Conservation (phyloP, 108 stramenopile genomes). For the Schizochytrium sp. region DNA sequence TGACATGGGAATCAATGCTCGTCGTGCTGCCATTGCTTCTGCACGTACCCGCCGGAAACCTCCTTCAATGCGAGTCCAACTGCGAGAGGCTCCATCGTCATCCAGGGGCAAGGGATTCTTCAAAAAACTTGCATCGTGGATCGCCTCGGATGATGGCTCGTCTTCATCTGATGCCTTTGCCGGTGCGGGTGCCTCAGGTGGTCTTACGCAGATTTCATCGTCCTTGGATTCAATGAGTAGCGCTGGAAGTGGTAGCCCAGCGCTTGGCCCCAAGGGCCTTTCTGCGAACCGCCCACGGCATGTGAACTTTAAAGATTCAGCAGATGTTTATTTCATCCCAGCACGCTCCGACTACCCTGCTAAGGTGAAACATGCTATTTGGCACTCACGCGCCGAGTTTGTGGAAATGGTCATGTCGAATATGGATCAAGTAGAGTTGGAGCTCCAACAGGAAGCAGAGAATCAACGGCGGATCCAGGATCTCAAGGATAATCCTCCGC, state of each 20-base stretch:
- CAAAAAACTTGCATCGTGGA: conserved; percentile 41
- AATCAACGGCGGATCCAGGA: conserved; percentile 32
- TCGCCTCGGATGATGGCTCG: conserved; percentile 26
- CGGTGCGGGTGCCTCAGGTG: background rate
- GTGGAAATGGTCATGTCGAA: conserved; percentile 59
- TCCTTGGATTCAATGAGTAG: background rate
- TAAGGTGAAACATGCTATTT: conserved; percentile 3
- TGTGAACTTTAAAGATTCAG: conserved; percentile 14
- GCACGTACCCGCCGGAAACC: conserved; percentile 25
- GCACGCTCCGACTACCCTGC: conserved; percentile 25
- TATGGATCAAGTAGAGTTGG: conserved; percentile 54
- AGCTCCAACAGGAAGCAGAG: conserved; percentile 52
- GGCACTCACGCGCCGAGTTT: conserved; percentile 57
- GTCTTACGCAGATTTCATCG: background rate
- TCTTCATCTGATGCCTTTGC: background rate
- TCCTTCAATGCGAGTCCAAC: conserved; percentile 12
- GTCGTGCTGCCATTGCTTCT: conserved; percentile 37
- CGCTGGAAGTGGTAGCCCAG: background rate
- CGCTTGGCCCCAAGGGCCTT: background rate
- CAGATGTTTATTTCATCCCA: conserved; percentile 50
- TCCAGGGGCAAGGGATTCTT: conserved; percentile 54
- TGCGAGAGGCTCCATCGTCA: conserved; percentile 42
- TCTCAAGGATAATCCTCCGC: conserved; percentile 42
- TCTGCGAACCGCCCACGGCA: background rate
- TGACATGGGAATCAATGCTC: conserved; percentile 57